Conservation (phyloP, 345 rosid genomes). For the Eucalyptus sp. region DNA sequence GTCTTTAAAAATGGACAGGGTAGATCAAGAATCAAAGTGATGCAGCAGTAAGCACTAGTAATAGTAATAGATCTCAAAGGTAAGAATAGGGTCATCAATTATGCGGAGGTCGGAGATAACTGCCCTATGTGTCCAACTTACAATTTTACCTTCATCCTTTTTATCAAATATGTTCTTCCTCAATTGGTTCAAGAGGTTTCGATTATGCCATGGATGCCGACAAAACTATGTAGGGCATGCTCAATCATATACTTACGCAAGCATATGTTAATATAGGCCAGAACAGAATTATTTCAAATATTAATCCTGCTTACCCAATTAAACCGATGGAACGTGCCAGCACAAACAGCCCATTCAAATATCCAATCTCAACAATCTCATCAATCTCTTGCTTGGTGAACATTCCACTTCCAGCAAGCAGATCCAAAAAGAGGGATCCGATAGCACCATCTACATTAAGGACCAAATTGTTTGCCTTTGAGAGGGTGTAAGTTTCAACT, state of each 20-base stretch:
- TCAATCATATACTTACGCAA: background rate
- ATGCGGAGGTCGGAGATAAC: background rate
- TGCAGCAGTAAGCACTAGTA: background rate
- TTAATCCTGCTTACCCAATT: slow-evolving; percentile 44
- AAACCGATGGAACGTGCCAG: slow-evolving; percentile 85
- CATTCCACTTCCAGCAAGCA: slow-evolving; percentile 89
- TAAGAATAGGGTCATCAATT: background rate
- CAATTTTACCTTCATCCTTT: background rate
- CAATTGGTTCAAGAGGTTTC: background rate
- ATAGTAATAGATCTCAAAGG: background rate
- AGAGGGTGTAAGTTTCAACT: slow-evolving; percentile 81
- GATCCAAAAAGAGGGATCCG: slow-evolving; percentile 92
- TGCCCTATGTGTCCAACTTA: background rate
- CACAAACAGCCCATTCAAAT: slow-evolving; percentile 83
- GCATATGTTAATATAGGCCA: background rate
- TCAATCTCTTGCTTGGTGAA: slow-evolving; percentile 91
- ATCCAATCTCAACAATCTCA: slow-evolving; percentile 79
- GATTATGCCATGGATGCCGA: background rate
- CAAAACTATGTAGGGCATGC: background rate
- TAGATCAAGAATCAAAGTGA: background rate
- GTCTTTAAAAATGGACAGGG: background rate
- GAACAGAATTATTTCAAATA: background rate
- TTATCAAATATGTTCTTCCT: background rate
- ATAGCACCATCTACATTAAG: slow-evolving; percentile 88
- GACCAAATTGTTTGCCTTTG: slow-evolving; percentile 81